phyloP scores from a whole-genome alignment of 208 protist genomes.

The Wallacemonas sp. region DNA sequence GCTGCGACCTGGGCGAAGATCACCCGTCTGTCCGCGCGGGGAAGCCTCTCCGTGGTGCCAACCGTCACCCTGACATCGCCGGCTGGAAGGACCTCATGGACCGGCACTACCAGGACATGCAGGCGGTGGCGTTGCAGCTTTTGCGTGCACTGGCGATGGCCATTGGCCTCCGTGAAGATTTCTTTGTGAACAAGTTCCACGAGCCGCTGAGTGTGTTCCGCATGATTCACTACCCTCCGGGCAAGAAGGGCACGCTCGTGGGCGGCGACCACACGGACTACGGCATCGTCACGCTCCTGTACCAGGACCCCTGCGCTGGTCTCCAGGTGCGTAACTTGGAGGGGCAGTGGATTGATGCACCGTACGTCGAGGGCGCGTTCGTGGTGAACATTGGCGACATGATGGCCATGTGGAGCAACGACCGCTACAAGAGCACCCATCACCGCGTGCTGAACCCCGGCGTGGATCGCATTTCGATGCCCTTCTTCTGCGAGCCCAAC shows the following conservation, averaged over 20 bases:
- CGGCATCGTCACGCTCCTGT: slow-evolving; percentile 79
- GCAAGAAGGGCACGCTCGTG: slow-evolving; percentile 39
- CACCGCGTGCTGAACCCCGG: slow-evolving; percentile 75
- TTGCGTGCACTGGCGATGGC: slow-evolving; percentile 60
- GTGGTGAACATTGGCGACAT: slow-evolving; percentile 91
- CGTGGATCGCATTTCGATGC: slow-evolving; percentile 76
- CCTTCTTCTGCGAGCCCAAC: slow-evolving; percentile 85
- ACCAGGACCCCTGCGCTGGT: slow-evolving; percentile 59
- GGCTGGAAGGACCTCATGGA: slow-evolving; percentile 62
- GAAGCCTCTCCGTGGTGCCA: slow-evolving; percentile 60
- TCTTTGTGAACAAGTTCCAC: slow-evolving; percentile 58
- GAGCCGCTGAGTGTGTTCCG: slow-evolving; percentile 74
- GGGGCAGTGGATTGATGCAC: slow-evolving; percentile 68
- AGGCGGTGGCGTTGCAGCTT: slow-evolving; percentile 42
- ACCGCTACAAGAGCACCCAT: slow-evolving; percentile 63
- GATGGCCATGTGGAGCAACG: slow-evolving; percentile 85
- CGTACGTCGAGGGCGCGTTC: slow-evolving; percentile 56
- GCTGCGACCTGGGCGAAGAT: slow-evolving; percentile 45
- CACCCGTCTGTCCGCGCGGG: slow-evolving; percentile 62
- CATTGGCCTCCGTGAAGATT: slow-evolving; percentile 46
- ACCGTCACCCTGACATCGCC: slow-evolving; percentile 51
- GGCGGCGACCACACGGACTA: slow-evolving; percentile 83
- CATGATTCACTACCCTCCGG: slow-evolving; percentile 63
- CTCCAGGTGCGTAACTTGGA: slow-evolving; percentile 59
- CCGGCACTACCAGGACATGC: slow-evolving; percentile 62